Conservation (phyloP, 192 early-diverging fungal species). For the Backusella liffmaniae region DNA sequence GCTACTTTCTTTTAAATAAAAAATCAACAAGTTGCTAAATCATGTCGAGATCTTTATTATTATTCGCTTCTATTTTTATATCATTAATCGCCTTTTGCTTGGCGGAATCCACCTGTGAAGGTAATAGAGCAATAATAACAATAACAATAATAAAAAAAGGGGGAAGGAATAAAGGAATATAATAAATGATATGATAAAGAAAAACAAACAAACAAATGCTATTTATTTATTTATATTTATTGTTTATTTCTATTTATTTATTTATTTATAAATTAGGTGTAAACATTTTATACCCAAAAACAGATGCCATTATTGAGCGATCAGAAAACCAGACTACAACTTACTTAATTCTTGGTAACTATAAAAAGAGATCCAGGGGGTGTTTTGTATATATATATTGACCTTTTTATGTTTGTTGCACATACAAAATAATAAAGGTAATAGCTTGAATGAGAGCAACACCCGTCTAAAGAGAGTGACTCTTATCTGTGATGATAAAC, state of each 20-base stretch:
- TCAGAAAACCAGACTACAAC: slow-evolving; percentile 7
- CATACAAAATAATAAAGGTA: slow-evolving; percentile 4
- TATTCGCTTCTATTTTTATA: not conserved
- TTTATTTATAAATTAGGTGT: slow-evolving; percentile 5
- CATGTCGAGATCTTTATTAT: not conserved
- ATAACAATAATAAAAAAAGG: not conserved
- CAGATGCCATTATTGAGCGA: slow-evolving; percentile 4
- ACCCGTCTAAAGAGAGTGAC: not conserved
- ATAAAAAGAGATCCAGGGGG: slow-evolving; percentile 3
- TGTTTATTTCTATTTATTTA: not conserved
- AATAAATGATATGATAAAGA: not conserved
- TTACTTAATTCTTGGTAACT: slow-evolving; percentile 20
- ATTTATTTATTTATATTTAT: not conserved
- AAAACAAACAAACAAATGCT: not conserved
- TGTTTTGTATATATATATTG: not conserved
- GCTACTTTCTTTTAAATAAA: not conserved
- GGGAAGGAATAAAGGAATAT: not conserved
- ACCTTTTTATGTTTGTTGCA: not conserved
- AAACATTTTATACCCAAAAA: slow-evolving; percentile 17
- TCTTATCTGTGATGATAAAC: not conserved
- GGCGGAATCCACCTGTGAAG: slow-evolving; percentile 5
- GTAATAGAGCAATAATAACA: not conserved
- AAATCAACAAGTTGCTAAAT: not conserved
- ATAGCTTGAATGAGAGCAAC: not conserved
- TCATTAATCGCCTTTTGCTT: not conserved